A percentile compares a stretch with the other conserved stretches of the same genome.
These are phyloP conservation scores for Penicillium manginii DNA, from an alignment of 495 filamentous ascomycete genomes.

Conservation along the genomic window DNA sequence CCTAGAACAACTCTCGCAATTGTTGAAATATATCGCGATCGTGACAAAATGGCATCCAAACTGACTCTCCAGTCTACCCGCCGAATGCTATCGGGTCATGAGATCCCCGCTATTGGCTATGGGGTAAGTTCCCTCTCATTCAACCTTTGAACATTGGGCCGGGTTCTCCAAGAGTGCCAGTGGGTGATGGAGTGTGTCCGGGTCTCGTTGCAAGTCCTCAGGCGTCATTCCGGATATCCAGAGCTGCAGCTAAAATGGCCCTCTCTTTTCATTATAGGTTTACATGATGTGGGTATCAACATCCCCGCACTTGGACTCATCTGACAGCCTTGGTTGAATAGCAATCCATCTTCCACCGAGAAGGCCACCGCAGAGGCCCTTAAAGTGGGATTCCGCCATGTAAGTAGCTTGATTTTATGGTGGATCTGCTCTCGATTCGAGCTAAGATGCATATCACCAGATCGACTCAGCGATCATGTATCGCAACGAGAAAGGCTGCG, in stretches of 20 bases:
- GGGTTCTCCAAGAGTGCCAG: not conserved
- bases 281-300: conserved; percentile 66
- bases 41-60: conserved; percentile 31
- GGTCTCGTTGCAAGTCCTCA: too few species aligned
- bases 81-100: conserved; percentile 71
- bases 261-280: conserved; percentile 49
- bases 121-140: conserved; percentile 56
- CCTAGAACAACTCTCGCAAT: not conserved
- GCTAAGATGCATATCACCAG: conserved; percentile 37
- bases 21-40: not conserved
- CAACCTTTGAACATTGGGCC: not conserved
- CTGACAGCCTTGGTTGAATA: conserved; percentile 25
- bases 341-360: conserved; percentile 56
- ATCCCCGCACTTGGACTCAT: not conserved
- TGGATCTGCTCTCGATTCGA: not conserved
- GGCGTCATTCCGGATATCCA: too few species aligned
- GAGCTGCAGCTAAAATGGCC: not conserved
- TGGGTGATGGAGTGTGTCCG: too few species aligned
- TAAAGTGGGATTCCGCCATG: conserved; percentile 67
- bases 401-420: conserved; percentile 16
- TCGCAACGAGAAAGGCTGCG: conserved; percentile 57
- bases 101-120: conserved; percentile 78
- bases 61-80: conserved; percentile 37
- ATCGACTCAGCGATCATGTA: conserved; percentile 61
- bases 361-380: conserved; percentile 64